Percentiles rank a stretch among this genome's conserved stretches.
Conservation (phyloP, 371 early-diverging fungal genomes). For the Smittium culicis region DNA sequence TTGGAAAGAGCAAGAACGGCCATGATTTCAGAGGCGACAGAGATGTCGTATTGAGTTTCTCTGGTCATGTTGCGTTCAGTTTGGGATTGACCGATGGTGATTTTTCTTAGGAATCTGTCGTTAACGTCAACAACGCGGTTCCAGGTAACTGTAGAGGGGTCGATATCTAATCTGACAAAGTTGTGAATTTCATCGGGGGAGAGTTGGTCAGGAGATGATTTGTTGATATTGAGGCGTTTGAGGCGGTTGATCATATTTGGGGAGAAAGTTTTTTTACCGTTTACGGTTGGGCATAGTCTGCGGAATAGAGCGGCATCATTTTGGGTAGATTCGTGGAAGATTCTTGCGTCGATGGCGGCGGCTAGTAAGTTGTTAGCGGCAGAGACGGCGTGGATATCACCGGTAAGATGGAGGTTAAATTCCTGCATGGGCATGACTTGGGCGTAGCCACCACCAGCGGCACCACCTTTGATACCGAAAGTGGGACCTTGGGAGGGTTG, state of each 20-base stretch:
- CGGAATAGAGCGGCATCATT: conserved; percentile 71
- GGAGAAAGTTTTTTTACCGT: conserved; percentile 66
- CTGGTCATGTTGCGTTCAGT: conserved; percentile 78
- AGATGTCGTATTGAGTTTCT: conserved; percentile 86
- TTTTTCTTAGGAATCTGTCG: conserved; percentile 82
- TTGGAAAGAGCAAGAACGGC: conserved; percentile 87
- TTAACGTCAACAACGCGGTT: conserved; percentile 89
- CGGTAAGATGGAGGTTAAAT: conserved; percentile 94
- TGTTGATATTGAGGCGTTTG: conserved; percentile 62
- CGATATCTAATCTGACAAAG: conserved; percentile 85
- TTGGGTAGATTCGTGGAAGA: conserved; percentile 91
- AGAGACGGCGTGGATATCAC: conserved; percentile 93
- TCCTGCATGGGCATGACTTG: conserved; percentile 98
- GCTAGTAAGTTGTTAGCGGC: conserved; percentile 93
- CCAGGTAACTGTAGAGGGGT: conserved; percentile 84
- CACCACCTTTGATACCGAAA: conserved; percentile 96
- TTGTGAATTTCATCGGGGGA: conserved; percentile 57
- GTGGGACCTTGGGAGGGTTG: conserved; percentile 97
- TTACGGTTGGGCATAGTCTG: conserved; percentile 75
- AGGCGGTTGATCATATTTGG: conserved; percentile 75
- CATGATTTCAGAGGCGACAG: conserved; percentile 96
- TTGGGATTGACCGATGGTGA: conserved; percentile 71
- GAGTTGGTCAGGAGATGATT: conserved; percentile 59
- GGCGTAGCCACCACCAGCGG: conserved; percentile 94
- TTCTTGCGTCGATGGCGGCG: conserved; percentile 94